Evolutionary conservation across 164 flowering plant genomes (phyloP).

Genomic region (Nymphaea thermarum): DNA sequence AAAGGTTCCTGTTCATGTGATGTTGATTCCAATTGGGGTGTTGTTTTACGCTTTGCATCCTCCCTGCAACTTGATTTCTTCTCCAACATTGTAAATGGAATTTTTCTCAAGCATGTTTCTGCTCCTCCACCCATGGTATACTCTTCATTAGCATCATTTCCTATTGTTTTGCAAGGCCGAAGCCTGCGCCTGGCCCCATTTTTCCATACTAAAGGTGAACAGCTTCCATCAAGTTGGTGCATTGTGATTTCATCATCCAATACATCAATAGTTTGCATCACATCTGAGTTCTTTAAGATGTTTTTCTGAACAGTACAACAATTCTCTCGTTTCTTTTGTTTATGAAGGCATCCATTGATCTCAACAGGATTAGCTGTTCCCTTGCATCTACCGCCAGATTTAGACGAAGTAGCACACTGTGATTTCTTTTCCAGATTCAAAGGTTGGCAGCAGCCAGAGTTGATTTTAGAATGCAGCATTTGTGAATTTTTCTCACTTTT

Average conservation of each 20-base stretch:
- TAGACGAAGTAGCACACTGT: too few relatives aligned
- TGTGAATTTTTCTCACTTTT: too few relatives aligned
- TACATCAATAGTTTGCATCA: slow-evolving; percentile 5
- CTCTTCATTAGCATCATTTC: slow-evolving; percentile 6
- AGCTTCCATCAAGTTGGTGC: slow-evolving; percentile 11
- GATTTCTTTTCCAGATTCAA: slow-evolving; percentile 1
- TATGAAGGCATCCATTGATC: too few relatives aligned
- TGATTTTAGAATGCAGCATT: slow-evolving; percentile 5
- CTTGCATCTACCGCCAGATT: too few relatives aligned
- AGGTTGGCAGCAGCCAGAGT: slow-evolving; percentile 5
- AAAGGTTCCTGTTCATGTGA: slow-evolving; percentile 10
- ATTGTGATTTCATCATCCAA: slow-evolving; percentile 16
- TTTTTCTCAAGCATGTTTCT: slow-evolving; percentile 3
- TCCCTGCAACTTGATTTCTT: background rate
- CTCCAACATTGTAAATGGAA: background rate
- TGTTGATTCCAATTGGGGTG: slow-evolving; percentile 5
- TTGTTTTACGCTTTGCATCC: background rate
- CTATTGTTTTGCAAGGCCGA: slow-evolving; percentile 21
- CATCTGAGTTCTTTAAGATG: too few relatives aligned
- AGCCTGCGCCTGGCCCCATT: slow-evolving; percentile 13
- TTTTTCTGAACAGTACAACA: too few relatives aligned
- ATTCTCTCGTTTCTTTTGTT: too few relatives aligned
- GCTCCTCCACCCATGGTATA: slow-evolving; percentile 6
- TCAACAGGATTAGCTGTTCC: too few relatives aligned
- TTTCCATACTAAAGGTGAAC: slow-evolving; percentile 20